Evolutionary conservation across 768 basidiomycete species (phyloP), one percentile per base, ranked within the genome.

Genomic region (Suillus luteus): DNA sequence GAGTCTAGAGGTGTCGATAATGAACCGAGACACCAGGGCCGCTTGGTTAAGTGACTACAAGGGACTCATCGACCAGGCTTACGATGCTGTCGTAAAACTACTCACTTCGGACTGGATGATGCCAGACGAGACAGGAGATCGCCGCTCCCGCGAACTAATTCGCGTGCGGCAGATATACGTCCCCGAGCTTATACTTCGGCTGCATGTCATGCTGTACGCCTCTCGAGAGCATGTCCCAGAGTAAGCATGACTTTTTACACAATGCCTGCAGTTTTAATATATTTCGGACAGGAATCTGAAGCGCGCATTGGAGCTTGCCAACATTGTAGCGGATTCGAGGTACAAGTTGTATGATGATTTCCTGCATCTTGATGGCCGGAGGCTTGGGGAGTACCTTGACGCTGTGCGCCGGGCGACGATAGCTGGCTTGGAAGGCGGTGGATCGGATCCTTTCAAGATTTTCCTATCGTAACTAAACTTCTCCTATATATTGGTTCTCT

Each of bases 271-370:
- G 3, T 7, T 48, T 35, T 51, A 22, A 54, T 31, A 57, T 27
- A 22, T 11, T 22, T 15, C 2, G 4, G 52, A 31, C 65, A 96
- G 95, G 61, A 91, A 93, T 74, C 78, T 96, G 35, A 87, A 90
- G 67, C 83, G 84, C 10, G 87, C 90, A 0, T 76, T 98, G 64
- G 80, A 89, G 52, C 81, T 98, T 5, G 87, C 86, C n/a, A 94
- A 92, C 67, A 79, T 92, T 38, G 89, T 98, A 7, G 95, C 94
- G 0, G 93, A 95, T 73, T 93, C 93, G 64, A 84, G 92, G 51
- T 91, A 92, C 76, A 86, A 86, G 68, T 76, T 97, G 15, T 95
- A 95, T 70, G 86, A 92, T 67, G 94, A 94, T 73, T 97, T 96
- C 75, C 80, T 90, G 31, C 74, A 68, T 6, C 80, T 83, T 54